Evolutionary conservation across 768 basidiomycete species (phyloP).

Genomic region (Hericium erinaceus): DNA sequence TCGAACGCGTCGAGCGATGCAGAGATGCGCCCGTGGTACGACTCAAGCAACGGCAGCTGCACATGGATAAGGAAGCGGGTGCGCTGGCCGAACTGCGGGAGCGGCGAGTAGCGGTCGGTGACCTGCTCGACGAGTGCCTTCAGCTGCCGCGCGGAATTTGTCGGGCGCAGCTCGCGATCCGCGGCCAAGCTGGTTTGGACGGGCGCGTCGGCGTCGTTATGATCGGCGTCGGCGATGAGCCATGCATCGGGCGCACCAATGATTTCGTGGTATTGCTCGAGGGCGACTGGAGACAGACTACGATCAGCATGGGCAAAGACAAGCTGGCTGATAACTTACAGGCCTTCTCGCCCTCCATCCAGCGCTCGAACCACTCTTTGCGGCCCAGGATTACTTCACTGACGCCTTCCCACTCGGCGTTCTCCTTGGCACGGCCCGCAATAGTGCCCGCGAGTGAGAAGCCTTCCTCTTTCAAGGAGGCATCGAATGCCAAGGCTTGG

Average conservation of each 20-base stretch:
- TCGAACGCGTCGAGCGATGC: conserved; percentile 92
- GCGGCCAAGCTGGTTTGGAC: conserved; percentile 1
- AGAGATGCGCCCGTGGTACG: conserved; percentile 69
- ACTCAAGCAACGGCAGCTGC: conserved; percentile 76
- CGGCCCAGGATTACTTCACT: conserved; percentile 76
- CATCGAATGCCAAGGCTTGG: conserved; percentile 84
- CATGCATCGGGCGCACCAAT: conserved; percentile 80
- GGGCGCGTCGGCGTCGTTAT: conserved; percentile 24
- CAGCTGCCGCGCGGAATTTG: conserved; percentile 75
- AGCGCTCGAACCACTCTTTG: conserved; percentile 83
- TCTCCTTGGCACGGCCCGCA: conserved; percentile 20
- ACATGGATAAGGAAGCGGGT: conserved; percentile 76
- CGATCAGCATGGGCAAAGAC: not conserved
- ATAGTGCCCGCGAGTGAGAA: conserved; percentile 54
- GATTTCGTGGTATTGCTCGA: conserved; percentile 79
- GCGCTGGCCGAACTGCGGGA: conserved; percentile 70
- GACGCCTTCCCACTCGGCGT: conserved; percentile 59
- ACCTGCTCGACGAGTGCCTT: conserved; percentile 87
- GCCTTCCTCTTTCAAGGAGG: conserved; percentile 61
- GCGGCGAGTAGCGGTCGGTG: conserved; percentile 86
- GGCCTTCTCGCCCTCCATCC: conserved; percentile 82
- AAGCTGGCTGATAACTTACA: conserved; percentile 45
- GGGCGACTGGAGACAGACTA: conserved; percentile 50
- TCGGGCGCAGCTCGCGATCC: conserved; percentile 46
- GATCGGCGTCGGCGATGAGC: conserved; percentile 62